Evolutionary conservation across 2,329 filamentous ascomycete genomes (phyloP), one percentile per base, ranked within the genome.

Genomic region (Cordyceps pruinosa): DNA sequence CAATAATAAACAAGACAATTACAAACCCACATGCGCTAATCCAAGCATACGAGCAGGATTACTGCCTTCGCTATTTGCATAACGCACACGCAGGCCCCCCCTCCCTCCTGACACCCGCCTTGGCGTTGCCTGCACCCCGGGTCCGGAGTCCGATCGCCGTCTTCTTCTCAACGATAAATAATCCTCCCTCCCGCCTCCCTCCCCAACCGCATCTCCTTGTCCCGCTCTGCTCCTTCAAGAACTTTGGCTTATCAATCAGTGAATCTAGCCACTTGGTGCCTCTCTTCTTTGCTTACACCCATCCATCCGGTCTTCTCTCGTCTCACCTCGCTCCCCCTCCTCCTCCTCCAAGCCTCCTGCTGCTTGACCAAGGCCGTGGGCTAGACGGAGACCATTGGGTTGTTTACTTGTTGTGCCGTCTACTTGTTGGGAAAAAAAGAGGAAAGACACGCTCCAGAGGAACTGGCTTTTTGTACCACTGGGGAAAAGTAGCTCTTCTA

Each of bases 401-500:
- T 32, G 25, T 28, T 53, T 34, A 15, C 32, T 44, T 53, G 39
- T 52, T 52, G 56, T 47, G 8, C 21, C 35, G 23, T 48, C 41
- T n/a, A 48, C 34, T 41, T 34, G 26, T 39, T 12, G n/a, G n/a
- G n/a, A n/a, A 32, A 46, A 25, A 28, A 26, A 58, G 17, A 28
- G 34, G 28, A 28, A 32, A 42, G 39, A 34, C 39, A 23, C 37
- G 5, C 19, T 42, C 19, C 7, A 34, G 50, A 52, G 39, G 15
- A 53, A 25, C 19, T 44, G 42, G 42, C n/a, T 15, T 48, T 50
- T 47, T 51, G 41, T 58, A 47, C 21, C 19, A 19, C 21, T 39
- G 56, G 56, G 57, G 62, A 47, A 60, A 60, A 56, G 58, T 59
- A 58, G 57, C 60, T 61, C 60, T 58, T 62, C 56, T 63, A 61